Base-by-base conservation (phyloP, 2,329 filamentous ascomycete genomes). In the Curvularia lunata region DNA sequence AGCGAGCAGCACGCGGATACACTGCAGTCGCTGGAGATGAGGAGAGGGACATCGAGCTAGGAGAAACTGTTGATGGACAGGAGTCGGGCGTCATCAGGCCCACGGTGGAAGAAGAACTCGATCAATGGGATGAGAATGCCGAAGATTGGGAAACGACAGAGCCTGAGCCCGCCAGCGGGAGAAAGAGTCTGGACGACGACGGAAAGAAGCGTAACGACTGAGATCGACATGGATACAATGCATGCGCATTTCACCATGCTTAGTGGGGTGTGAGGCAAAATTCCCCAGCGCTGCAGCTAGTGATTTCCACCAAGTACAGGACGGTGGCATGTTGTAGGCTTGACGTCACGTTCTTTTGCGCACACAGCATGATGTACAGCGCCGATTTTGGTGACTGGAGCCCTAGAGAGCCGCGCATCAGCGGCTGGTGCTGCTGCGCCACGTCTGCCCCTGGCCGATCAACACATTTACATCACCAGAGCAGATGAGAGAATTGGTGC, bases 91-190 rank as follows among this genome's bases (percentile, higher is more conserved):
- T 91, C n/a, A 80, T 71, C 3, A 65, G 72, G 13, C 70, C 70
- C 6, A 76, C 74, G 1, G 75, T 96, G 19, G 92, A 96, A 66
- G 86, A 94, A 58, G 91, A 96, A 79, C 85, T 97, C 7, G 93
- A 97, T 72, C 92, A 94, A 66, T 97, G 93, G 92, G 92, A 97
- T 71, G 93, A 97, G 79, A 95, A 97, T 76, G 84, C 81, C 1
- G 85, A 86, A 58, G 85, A 88, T 67, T 89, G 86, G 87, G 86
- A 89, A 50, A 84, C 85, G 2, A 86, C 86, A 28, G 86, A 79
- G 41, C 73, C 71, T 5, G 72, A 69, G 38, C 59, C 62, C 13
- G 50, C 67, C 6, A 76, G 70, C 50, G 70, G 69, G 19, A 71
- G 70, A 41, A 52, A 54, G 49, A 53, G 45, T 18, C 45, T 65